Percentiles rank a stretch among this genome's conserved stretches.
phyloP scores from a whole-genome alignment of 139 green algal genomes.

The Chlamydomonas sp. region DNA sequence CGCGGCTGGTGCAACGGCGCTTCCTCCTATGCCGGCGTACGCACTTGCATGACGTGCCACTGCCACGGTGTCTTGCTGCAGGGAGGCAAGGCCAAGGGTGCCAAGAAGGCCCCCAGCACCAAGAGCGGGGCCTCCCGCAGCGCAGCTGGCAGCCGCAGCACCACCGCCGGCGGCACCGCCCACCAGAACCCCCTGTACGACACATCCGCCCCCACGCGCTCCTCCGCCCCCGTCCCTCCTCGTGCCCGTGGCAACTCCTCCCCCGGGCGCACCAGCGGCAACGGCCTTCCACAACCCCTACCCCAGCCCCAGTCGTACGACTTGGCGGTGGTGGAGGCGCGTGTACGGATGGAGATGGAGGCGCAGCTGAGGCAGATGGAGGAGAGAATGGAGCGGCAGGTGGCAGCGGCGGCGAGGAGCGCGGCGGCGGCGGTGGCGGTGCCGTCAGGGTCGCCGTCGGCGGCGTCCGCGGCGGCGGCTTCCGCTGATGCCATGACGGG shows the following conservation, averaged over 20 bases:
- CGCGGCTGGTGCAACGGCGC: not conserved
- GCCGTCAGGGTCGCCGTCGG: not conserved
- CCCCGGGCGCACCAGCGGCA: not conserved
- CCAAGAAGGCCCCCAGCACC: slow-evolving; percentile 7
- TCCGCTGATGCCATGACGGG: slow-evolving; percentile 8
- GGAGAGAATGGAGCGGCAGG: slow-evolving; percentile 2
- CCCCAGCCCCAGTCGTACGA: not conserved
- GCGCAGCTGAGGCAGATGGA: slow-evolving; percentile 8
- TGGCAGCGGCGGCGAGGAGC: not conserved
- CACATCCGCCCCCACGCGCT: not conserved
- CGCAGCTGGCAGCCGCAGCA: not conserved
- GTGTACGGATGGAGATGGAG: slow-evolving; percentile 19
- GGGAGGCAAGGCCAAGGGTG: slow-evolving; percentile 11
- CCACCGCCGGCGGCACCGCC: not conserved
- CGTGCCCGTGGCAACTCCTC: too few species aligned
- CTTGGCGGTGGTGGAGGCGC: slow-evolving; percentile 21
- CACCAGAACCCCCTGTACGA: slow-evolving; percentile 45
- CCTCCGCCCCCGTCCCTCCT: too few species aligned
- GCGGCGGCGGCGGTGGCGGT: not conserved
- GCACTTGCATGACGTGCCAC: not conserved
- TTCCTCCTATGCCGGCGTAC: not conserved
- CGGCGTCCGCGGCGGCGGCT: not conserved
- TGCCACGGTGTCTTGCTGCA: not conserved
- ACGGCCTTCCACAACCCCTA: not conserved
- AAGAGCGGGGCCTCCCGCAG: not conserved